Conservation (phyloP, 768 basidiomycete genomes). For the Phaffia australis region DNA sequence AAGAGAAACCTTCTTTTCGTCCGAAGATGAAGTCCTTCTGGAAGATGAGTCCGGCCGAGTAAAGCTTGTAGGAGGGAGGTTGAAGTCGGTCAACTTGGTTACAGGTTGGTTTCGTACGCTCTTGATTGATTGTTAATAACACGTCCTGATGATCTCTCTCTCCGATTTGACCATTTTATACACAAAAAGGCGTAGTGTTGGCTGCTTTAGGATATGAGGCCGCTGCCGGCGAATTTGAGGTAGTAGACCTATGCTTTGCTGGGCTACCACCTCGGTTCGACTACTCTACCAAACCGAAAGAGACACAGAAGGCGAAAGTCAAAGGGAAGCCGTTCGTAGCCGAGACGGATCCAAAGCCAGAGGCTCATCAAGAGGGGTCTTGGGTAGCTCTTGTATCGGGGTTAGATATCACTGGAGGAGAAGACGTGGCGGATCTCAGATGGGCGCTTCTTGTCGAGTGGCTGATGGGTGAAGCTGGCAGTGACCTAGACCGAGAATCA, state of each 20-base stretch:
- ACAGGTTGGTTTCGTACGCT: slow-evolving; percentile 46
- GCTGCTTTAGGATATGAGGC: slow-evolving; percentile 87
- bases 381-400: slow-evolving; percentile 85
- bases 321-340: slow-evolving; percentile 48
- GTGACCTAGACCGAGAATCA: slow-evolving; percentile 47
- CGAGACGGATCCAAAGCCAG: slow-evolving; percentile 45
- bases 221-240: slow-evolving; percentile 79
- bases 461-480: slow-evolving; percentile 72
- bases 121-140: background rate
- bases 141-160: background rate
- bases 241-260: slow-evolving; percentile 74
- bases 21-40: slow-evolving; percentile 69
- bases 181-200: slow-evolving; percentile 56
- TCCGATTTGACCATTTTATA: background rate
- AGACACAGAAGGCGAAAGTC: slow-evolving; percentile 13
- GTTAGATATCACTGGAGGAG: slow-evolving; percentile 57
- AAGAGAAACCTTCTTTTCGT: slow-evolving; percentile 59
- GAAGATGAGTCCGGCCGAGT: slow-evolving; percentile 96
- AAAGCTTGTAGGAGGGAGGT: slow-evolving; percentile 62
- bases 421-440: slow-evolving; percentile 46
- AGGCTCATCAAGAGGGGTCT: slow-evolving; percentile 43
- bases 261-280: slow-evolving; percentile 60
- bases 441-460: slow-evolving; percentile 84
- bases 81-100: slow-evolving; percentile 54
- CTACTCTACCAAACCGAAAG: slow-evolving; percentile 26